Conservation (phyloP, 306 rosid genomes). For the Cucurbita ficifolia region DNA sequence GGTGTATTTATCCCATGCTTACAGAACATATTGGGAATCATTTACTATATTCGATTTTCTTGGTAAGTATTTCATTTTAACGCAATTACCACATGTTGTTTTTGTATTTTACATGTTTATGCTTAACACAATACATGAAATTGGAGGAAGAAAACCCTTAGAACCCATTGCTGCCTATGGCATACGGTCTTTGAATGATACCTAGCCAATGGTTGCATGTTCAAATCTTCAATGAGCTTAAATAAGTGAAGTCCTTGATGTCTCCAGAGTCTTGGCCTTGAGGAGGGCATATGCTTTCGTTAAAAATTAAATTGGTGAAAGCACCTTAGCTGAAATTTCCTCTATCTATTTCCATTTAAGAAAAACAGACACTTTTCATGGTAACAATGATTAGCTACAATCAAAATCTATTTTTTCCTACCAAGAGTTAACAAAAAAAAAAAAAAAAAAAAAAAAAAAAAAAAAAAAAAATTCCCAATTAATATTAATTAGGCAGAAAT, state of each 20-base stretch:
- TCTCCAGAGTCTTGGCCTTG: not conserved
- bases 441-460: not conserved
- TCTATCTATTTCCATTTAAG: not conserved
- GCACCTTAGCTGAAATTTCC: not conserved
- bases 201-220: not conserved
- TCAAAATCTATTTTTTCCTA: not conserved
- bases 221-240: not conserved
- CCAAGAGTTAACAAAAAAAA: not conserved
- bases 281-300: not conserved
- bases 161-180: not conserved
- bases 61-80: constrained; percentile 40
- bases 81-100: not conserved
- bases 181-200: not conserved
- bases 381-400: not conserved
- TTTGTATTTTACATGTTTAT: not conserved
- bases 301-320: not conserved
- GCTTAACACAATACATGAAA: not conserved
- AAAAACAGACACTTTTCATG: not conserved
- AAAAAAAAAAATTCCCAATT: not conserved
- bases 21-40: constrained; percentile 95
- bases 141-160: not conserved
- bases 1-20: constrained; percentile 95
- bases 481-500: not conserved
- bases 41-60: constrained; percentile 91
- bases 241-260: not conserved